Conservation (phyloP, 2,329 filamentous ascomycete genomes). For the Pseudocercospora fuligena region DNA sequence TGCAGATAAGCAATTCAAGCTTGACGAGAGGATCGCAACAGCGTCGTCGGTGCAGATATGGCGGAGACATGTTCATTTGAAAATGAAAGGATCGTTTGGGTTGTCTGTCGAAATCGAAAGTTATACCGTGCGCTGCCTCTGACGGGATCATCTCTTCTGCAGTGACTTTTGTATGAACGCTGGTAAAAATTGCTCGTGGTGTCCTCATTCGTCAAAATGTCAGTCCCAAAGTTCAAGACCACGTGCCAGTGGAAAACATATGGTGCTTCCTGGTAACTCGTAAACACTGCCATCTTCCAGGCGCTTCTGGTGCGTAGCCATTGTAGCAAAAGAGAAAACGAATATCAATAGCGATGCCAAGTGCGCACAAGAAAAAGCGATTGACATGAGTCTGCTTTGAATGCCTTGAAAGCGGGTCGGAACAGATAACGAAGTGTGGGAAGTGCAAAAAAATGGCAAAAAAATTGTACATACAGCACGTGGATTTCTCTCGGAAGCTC, state of each 20-base stretch:
- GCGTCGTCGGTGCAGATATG: not conserved
- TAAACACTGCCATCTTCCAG: not conserved
- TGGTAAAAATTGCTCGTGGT: not conserved
- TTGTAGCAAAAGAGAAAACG: no score
- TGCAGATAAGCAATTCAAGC: not conserved
- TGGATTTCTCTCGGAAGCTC: not conserved
- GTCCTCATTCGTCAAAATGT: not conserved
- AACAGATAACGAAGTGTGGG: not conserved
- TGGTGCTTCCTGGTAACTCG: not conserved
- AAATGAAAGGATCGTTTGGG: no score
- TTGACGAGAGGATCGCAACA: not conserved
- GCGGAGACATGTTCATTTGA: not conserved
- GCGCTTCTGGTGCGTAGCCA: no score
- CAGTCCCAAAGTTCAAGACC: not conserved
- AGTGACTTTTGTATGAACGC: not conserved
- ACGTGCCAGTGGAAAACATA: not conserved
- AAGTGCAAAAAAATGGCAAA: not conserved
- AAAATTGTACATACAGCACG: conserved; percentile 10
- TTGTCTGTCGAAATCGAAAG: not conserved
- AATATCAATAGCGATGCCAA: no score
- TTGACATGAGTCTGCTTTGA: not conserved
- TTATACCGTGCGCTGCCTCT: not conserved
- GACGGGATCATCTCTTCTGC: not conserved
- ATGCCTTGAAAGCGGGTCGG: not conserved
- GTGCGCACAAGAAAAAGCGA: no score